phyloP scores from a whole-genome alignment of 2,329 filamentous ascomycete genomes.

The Pleurostoma richardsiae region DNA sequence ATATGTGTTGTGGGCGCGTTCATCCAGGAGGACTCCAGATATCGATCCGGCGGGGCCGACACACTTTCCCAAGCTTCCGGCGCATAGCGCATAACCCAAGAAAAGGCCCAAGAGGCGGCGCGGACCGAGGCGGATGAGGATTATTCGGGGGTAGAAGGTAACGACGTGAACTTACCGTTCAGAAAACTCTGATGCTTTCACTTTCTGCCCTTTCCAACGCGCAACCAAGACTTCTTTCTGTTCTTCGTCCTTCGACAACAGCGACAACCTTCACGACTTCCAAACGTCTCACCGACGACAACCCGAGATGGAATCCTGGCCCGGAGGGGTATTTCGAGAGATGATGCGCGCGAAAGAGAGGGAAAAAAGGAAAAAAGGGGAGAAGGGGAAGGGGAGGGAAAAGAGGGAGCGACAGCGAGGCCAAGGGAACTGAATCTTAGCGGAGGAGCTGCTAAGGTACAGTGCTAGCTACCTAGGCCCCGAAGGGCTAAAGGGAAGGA shows the following conservation, averaged over 20 bases:
- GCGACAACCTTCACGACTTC: conserved; percentile 14
- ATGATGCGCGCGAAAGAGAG: conserved; percentile 13
- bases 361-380: conserved; percentile 6
- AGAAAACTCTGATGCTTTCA: background rate
- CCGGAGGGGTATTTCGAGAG: conserved; percentile 11
- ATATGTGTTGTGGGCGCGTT: no score
- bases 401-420: conserved; percentile 8
- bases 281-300: conserved; percentile 20
- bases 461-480: conserved; percentile 2
- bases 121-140: no score
- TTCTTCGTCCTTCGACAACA: conserved; percentile 14
- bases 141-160: no score
- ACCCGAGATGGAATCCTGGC: conserved; percentile 13
- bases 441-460: background rate
- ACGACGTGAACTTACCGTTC: background rate
- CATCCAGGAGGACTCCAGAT: no score
- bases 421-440: background rate
- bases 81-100: no score
- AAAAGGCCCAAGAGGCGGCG: no score
- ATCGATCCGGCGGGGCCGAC: no score
- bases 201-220: background rate
- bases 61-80: no score
- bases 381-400: conserved; percentile 3
- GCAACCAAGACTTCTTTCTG: conserved; percentile 5
- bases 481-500: background rate